These are phyloP conservation scores for Filosporella fistucella DNA, from an alignment of 495 filamentous ascomycete genomes.

Conservation along the genomic window DNA sequence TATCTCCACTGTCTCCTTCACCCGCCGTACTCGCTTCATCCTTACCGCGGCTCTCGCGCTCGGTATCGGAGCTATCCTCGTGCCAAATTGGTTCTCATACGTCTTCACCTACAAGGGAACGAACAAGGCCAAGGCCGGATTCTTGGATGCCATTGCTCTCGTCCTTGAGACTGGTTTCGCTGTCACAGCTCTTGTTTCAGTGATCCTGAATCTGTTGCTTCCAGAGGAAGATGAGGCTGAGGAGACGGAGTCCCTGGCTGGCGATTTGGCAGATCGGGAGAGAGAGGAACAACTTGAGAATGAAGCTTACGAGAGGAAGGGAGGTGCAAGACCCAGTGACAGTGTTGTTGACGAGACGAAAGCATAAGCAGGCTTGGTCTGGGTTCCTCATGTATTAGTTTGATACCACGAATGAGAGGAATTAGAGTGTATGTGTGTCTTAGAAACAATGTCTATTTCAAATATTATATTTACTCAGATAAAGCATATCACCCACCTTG, in stretches of 20 bases:
- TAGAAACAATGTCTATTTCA: too few relatives aligned
- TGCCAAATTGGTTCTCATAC: constrained; percentile 69
- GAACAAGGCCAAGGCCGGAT: constrained; percentile 68
- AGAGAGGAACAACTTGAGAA: constrained; percentile 3
- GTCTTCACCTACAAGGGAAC: constrained; percentile 70
- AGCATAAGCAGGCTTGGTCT: too few relatives aligned
- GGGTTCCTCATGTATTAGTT: too few relatives aligned
- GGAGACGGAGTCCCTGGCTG: constrained; percentile 35
- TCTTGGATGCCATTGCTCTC: constrained; percentile 77
- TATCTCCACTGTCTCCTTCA: constrained; percentile 73
- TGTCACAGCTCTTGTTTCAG: constrained; percentile 64
- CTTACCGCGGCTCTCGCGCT: constrained; percentile 72
- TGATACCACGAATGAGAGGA: too few relatives aligned
- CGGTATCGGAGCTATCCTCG: constrained; percentile 77
- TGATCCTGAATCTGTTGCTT: constrained; percentile 70
- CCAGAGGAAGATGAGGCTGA: constrained; percentile 62
- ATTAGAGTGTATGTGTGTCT: too few relatives aligned
- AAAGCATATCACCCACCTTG: too few relatives aligned
- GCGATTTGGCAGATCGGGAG: constrained; percentile 12
- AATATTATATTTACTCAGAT: too few relatives aligned
- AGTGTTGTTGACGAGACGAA: not conserved
- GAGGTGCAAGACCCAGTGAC: not conserved
- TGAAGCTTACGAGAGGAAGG: not conserved
- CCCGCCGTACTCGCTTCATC: constrained; percentile 82
- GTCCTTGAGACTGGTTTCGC: constrained; percentile 79